phyloP scores from a whole-genome alignment of 2,329 filamentous ascomycete genomes.

The Nothophoma quercina region DNA sequence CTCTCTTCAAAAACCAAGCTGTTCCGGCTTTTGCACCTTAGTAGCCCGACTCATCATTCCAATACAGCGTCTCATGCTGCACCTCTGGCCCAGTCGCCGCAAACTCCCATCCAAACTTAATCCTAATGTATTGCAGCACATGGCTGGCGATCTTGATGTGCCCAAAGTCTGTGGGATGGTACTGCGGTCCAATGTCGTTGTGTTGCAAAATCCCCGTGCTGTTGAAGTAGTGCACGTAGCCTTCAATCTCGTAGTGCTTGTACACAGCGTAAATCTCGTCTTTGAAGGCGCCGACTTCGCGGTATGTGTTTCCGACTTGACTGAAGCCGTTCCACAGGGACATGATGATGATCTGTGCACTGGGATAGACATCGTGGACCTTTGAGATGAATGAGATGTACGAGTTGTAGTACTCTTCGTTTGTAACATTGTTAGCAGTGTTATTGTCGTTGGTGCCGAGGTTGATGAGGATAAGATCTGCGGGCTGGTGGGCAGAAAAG shows the following conservation, averaged over 20 bases:
- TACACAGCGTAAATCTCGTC: constrained; percentile 61
- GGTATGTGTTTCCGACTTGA: constrained; percentile 59
- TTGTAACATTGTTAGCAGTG: too few species aligned
- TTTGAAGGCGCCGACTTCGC: constrained; percentile 57
- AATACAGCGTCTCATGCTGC: constrained; percentile 43
- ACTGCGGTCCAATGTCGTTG: constrained; percentile 66
- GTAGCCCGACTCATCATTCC: constrained; percentile 25
- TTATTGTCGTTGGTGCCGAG: too few species aligned
- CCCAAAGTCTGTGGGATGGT: constrained; percentile 68
- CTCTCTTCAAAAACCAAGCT: background rate
- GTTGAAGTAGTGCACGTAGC: constrained; percentile 69
- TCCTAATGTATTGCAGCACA: constrained; percentile 64
- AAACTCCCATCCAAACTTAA: constrained; percentile 65
- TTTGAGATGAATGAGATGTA: too few species aligned
- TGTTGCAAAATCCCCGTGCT: constrained; percentile 68
- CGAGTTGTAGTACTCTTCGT: too few species aligned
- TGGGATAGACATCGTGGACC: constrained; percentile 53
- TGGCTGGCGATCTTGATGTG: constrained; percentile 69
- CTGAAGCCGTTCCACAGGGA: constrained; percentile 65
- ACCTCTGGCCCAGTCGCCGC: constrained; percentile 64
- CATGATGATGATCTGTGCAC: constrained; percentile 53
- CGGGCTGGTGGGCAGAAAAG: constrained; percentile 42
- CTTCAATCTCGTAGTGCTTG: constrained; percentile 58
- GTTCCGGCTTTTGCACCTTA: background rate
- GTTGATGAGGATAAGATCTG: constrained; percentile 56